phyloP scores from a whole-genome alignment of 768 basidiomycete genomes.

The Trametes gibbosa region DNA sequence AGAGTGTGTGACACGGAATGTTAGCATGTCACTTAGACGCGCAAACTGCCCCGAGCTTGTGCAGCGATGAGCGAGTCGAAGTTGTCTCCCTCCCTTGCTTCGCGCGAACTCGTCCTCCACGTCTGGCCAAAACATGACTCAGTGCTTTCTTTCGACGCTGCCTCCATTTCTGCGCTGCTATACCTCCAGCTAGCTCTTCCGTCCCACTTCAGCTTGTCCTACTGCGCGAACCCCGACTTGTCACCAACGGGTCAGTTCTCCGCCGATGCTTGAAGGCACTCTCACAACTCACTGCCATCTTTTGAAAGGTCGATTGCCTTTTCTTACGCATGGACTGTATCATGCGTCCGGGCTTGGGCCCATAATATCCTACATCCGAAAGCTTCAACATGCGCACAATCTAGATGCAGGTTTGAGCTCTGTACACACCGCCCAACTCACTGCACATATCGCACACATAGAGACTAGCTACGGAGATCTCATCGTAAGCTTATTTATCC shows the following conservation, averaged over 20 bases:
- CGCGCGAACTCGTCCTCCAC: conserved; percentile 38
- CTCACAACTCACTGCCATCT: background rate
- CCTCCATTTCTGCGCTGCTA: conserved; percentile 61
- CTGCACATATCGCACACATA: conserved; percentile 65
- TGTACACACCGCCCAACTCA: conserved; percentile 49
- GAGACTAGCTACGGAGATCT: conserved; percentile 68
- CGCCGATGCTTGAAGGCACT: background rate
- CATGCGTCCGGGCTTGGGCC: conserved; percentile 50
- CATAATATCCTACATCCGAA: conserved; percentile 64
- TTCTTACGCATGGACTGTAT: conserved; percentile 56
- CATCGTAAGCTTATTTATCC: conserved; percentile 47
- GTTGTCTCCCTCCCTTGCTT: conserved; percentile 8
- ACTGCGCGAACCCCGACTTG: conserved; percentile 65
- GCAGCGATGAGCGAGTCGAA: conserved; percentile 12
- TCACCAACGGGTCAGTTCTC: conserved; percentile 66
- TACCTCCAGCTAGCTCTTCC: conserved; percentile 70
- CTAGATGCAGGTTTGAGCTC: conserved; percentile 48
- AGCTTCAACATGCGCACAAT: conserved; percentile 41
- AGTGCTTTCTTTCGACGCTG: conserved; percentile 64
- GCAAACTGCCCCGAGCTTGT: background rate
- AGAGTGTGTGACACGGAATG: background rate
- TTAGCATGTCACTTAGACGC: conserved; percentile 5
- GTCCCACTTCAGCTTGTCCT: conserved; percentile 59
- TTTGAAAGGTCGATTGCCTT: conserved; percentile 66
- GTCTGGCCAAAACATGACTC: conserved; percentile 71